Evolutionary conservation across 345 rosid genomes (phyloP).

Genomic region (Melastoma malabathricum): DNA sequence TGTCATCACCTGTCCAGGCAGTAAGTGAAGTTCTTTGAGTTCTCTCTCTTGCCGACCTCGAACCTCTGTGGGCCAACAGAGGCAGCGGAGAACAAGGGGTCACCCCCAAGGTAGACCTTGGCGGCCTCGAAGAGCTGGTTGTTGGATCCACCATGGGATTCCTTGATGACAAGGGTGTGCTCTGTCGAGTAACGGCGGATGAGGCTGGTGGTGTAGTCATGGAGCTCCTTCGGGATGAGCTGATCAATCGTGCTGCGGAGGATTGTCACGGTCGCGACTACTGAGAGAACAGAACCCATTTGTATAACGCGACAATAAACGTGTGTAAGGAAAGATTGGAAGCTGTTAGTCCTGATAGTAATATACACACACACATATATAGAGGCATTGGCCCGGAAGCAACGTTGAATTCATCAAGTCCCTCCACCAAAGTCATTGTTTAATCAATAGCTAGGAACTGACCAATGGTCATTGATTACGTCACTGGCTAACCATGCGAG

Average conservation of each 20-base stretch:
- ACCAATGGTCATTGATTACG: too few relatives aligned
- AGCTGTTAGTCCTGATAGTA: too few relatives aligned
- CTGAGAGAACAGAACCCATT: constrained; percentile 6
- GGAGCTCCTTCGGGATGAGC: constrained; percentile 18
- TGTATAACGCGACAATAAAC: too few relatives aligned
- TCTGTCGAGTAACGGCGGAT: constrained; percentile 21
- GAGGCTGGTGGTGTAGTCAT: constrained; percentile 9
- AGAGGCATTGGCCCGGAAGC: too few relatives aligned
- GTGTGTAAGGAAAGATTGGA: too few relatives aligned
- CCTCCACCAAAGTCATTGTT: too few relatives aligned
- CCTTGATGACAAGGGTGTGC: constrained; percentile 15
- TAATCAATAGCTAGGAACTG: too few relatives aligned
- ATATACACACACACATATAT: too few relatives aligned
- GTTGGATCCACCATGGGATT: constrained; percentile 21
- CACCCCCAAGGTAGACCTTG: constrained; percentile 17
- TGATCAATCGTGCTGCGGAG: constrained; percentile 20
- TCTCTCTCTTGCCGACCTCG: constrained; percentile 24
- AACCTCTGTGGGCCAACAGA: constrained; percentile 8
- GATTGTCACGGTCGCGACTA: constrained; percentile 23
- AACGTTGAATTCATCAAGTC: too few relatives aligned
- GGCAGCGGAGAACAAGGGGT: constrained; percentile 1
- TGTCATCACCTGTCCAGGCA: constrained; percentile 13
- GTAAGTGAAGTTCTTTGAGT: constrained; percentile 10
- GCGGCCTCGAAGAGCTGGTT: constrained; percentile 23
- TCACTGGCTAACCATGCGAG: too few relatives aligned